These are phyloP conservation scores for Coelastrella sp. DNA, from an alignment of 139 green algal species.

Conservation along the genomic window DNA sequence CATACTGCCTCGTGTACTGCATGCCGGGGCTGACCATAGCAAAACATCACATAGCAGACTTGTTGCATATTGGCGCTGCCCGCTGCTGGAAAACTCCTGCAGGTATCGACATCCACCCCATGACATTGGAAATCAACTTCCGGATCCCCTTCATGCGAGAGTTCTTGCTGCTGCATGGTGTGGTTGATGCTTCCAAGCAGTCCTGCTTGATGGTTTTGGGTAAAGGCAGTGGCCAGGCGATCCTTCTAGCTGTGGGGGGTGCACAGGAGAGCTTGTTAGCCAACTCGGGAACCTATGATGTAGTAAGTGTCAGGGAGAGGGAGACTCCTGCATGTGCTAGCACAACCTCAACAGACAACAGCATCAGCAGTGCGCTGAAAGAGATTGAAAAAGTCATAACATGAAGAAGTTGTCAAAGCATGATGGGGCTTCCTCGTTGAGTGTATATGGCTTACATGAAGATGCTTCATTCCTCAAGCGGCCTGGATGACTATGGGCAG, in stretches of 20 bases:
- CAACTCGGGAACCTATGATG: constrained; percentile 52
- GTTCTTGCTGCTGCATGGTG: constrained; percentile 54
- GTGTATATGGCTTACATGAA: too few species aligned
- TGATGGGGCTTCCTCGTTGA: too few species aligned
- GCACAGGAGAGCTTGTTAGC: constrained; percentile 56
- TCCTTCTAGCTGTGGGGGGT: constrained; percentile 53
- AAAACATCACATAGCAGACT: too few species aligned
- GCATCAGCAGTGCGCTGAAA: too few species aligned
- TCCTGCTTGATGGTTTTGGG: constrained; percentile 55
- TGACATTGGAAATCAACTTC: constrained; percentile 63
- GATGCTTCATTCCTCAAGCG: too few species aligned
- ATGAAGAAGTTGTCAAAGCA: too few species aligned
- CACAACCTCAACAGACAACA: too few species aligned
- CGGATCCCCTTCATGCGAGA: constrained; percentile 53
- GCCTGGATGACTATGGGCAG: too few species aligned
- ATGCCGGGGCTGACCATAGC: too few species aligned
- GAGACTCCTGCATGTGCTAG: neutral
- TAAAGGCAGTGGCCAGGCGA: constrained; percentile 30
- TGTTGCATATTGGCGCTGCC: too few species aligned
- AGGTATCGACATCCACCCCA: constrained; percentile 59
- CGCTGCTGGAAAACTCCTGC: neutral
- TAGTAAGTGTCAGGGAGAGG: constrained; percentile 41
- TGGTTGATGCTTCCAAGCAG: constrained; percentile 54
- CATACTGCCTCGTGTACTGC: too few species aligned
- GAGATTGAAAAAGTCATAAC: too few species aligned